Percentiles rank a stretch among this genome's conserved stretches.
Evolutionary conservation across 257 asterid species (phyloP).

Genomic region (Nicotiana tomentosiformis): DNA sequence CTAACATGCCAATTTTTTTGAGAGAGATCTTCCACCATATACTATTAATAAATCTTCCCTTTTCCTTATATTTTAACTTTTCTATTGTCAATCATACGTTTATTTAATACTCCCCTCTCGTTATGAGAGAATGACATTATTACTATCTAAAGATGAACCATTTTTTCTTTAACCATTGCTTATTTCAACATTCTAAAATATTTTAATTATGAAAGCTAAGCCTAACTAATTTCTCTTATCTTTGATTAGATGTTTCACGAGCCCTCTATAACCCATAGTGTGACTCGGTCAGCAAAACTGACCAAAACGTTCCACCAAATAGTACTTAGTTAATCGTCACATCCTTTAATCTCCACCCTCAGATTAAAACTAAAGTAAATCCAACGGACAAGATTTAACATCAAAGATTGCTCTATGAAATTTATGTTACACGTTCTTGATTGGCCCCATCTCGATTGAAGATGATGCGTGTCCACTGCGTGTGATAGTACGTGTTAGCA

Average conservation of each 20-base stretch:
- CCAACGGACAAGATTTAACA: not conserved
- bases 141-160: not conserved
- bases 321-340: not conserved
- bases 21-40: too few relatives aligned
- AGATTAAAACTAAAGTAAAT: not conserved
- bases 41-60: too few relatives aligned
- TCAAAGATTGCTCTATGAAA: not conserved
- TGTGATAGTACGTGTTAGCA: slow-evolving; percentile 29
- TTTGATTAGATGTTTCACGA: not conserved
- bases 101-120: not conserved
- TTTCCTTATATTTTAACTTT: not conserved
- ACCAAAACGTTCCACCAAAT: not conserved
- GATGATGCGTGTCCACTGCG: slow-evolving; percentile 41
- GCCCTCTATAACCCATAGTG: not conserved
- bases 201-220: not conserved
- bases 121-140: not conserved
- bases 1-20: too few relatives aligned
- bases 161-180: not conserved
- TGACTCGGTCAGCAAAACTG: not conserved
- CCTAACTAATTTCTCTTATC: not conserved
- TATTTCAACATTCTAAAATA: not conserved
- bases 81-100: not conserved
- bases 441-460: not conserved
- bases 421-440: not conserved
- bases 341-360: not conserved